Evolutionary conservation across 129 eudicot genomes (phyloP).

Genomic region (Deinandra increscens): DNA sequence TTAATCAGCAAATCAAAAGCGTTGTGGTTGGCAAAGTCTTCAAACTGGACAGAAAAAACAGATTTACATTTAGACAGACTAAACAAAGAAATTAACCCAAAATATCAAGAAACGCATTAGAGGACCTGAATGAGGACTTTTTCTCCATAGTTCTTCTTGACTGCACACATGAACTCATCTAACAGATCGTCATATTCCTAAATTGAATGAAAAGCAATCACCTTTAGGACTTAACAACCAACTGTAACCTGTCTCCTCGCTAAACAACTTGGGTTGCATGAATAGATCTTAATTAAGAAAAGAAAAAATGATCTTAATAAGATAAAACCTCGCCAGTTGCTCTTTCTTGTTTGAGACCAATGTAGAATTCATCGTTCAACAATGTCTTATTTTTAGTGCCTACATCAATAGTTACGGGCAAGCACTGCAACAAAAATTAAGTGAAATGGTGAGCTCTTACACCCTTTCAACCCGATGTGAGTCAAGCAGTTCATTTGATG

Average conservation of each 20-base stretch:
- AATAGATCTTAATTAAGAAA: not conserved
- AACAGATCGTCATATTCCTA: conserved; percentile 86
- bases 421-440: conserved; percentile 47
- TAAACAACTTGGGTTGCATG: not conserved
- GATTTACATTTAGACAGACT: conserved; percentile 5
- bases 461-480: not conserved
- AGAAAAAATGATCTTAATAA: not conserved
- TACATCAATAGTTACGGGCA: conserved; percentile 89
- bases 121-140: conserved; percentile 75
- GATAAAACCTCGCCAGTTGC: conserved; percentile 80
- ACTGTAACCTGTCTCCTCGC: not conserved
- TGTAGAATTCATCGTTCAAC: conserved; percentile 83
- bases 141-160: conserved; percentile 92
- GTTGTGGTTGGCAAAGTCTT: conserved; percentile 98
- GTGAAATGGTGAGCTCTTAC: not conserved
- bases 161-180: conserved; percentile 93
- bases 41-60: conserved; percentile 41
- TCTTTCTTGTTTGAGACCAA: conserved; percentile 78
- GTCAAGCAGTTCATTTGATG: not conserved
- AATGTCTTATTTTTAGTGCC: conserved; percentile 87
- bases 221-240: not conserved
- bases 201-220: conserved; percentile 14
- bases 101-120: not conserved
- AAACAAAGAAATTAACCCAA: not conserved
- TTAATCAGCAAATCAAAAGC: conserved; percentile 83